A percentile compares a stretch with the other conserved stretches of the same genome.
Evolutionary conservation across 2,329 filamentous ascomycete species (phyloP).

Genomic region (Colletotrichum neosansevieriae): DNA sequence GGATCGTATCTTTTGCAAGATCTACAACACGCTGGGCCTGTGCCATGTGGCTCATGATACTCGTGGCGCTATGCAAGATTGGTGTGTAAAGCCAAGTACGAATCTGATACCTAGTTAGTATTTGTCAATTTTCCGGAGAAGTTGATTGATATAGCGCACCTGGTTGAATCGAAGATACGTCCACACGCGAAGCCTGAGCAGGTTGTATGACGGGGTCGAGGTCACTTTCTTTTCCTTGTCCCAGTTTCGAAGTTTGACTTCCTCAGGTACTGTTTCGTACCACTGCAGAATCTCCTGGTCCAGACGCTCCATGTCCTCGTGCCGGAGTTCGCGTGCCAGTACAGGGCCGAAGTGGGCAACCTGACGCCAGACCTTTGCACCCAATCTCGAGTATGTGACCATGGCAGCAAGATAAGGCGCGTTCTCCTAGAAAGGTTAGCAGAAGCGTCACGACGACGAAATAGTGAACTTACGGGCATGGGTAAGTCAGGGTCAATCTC

Average conservation of each 20-base stretch:
- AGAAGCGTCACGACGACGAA: neutral
- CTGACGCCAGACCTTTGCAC: constrained; percentile 87
- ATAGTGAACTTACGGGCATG: constrained; percentile 72
- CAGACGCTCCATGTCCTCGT: constrained; percentile 81
- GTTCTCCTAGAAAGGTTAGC: constrained; percentile 56
- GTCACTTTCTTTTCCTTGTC: constrained; percentile 63
- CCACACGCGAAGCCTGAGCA: constrained; percentile 82
- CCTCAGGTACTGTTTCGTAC: constrained; percentile 80
- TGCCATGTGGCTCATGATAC: constrained; percentile 80
- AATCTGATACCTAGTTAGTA: constrained; percentile 60
- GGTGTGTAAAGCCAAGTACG: constrained; percentile 90
- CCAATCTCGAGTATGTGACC: constrained; percentile 85
- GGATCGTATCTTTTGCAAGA: constrained; percentile 81
- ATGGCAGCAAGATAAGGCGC: constrained; percentile 83
- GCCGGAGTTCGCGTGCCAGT: constrained; percentile 73
- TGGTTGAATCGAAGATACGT: constrained; percentile 90
- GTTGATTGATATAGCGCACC: constrained; percentile 45
- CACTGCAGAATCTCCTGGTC: constrained; percentile 89
- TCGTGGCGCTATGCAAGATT: constrained; percentile 84
- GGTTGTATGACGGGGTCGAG: constrained; percentile 71
- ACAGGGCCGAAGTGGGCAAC: constrained; percentile 76
- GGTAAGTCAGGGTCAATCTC: constrained; percentile 86
- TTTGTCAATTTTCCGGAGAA: no score
- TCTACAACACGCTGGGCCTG: constrained; percentile 82
- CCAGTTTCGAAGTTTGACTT: constrained; percentile 71